phyloP scores from a whole-genome alignment of 129 eudicot species.

The Kitagawia praeruptora region DNA sequence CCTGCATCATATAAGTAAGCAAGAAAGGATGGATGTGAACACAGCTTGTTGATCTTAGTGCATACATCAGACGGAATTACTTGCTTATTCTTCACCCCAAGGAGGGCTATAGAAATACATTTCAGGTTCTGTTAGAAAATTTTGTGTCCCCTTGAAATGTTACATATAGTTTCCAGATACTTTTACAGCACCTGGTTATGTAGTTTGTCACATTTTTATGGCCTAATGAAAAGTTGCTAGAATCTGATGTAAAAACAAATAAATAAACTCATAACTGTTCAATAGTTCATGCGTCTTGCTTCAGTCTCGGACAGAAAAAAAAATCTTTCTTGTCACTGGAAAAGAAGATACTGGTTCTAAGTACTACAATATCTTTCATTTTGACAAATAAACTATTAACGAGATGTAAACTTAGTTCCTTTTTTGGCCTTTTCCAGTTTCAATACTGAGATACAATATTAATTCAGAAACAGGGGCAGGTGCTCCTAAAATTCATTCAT shows the following conservation, averaged over 20 bases:
- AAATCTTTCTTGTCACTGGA: neutral
- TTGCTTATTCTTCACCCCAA: neutral
- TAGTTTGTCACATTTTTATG: neutral
- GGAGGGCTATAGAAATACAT: neutral
- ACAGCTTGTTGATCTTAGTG: neutral
- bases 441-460: neutral
- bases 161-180: neutral
- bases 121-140: neutral
- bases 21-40: conserved; percentile 4
- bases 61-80: neutral
- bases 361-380: neutral
- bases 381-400: neutral
- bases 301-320: neutral
- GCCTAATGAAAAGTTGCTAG: neutral
- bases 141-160: neutral
- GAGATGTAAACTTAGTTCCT: neutral
- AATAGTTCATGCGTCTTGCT: neutral
- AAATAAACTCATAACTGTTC: neutral
- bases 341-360: neutral
- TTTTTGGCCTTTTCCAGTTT: neutral
- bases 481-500: neutral
- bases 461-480: neutral
- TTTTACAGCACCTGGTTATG: neutral
- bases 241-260: neutral
- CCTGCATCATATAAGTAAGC: conserved; percentile 31